These are phyloP conservation scores for Hsuehochloa calcarea DNA, from an alignment of 176 grass and related monocot genomes.

Conservation along the genomic window DNA sequence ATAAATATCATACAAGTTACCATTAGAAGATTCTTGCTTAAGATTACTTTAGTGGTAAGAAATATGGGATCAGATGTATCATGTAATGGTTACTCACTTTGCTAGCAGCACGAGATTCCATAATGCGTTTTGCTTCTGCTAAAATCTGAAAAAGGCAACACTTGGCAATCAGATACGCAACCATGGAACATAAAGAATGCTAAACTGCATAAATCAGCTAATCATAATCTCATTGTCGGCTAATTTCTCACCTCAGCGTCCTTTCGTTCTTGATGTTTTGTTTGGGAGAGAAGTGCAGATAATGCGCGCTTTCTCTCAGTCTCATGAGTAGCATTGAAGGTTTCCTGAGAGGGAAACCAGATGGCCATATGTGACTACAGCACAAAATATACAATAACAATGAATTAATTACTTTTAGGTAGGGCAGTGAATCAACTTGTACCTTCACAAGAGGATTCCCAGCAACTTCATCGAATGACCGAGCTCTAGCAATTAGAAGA, in stretches of 20 bases:
- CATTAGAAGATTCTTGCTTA: not conserved
- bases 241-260: slow-evolving; percentile 69
- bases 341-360: slow-evolving; percentile 49
- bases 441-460: slow-evolving; percentile 87
- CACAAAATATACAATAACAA: slow-evolving; percentile 25
- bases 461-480: slow-evolving; percentile 77
- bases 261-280: slow-evolving; percentile 84
- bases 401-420: slow-evolving; percentile 13
- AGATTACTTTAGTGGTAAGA: slow-evolving; percentile 7
- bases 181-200: not conserved
- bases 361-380: slow-evolving; percentile 1
- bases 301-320: slow-evolving; percentile 87
- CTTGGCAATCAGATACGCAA: slow-evolving; percentile 11
- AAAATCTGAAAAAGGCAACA: slow-evolving; percentile 66
- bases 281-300: slow-evolving; percentile 74
- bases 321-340: slow-evolving; percentile 77
- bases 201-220: slow-evolving; percentile 20
- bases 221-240: not conserved
- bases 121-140: slow-evolving; percentile 89
- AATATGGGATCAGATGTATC: not conserved
- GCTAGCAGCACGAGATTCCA: slow-evolving; percentile 79
- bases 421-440: slow-evolving; percentile 17
- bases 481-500: slow-evolving; percentile 82
- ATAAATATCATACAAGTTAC: slow-evolving; percentile 7
- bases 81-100: slow-evolving; percentile 59